These are phyloP conservation scores for Fonsecaea pedrosoi DNA, from an alignment of 2,329 filamentous ascomycete genomes.

Conservation along the genomic window DNA sequence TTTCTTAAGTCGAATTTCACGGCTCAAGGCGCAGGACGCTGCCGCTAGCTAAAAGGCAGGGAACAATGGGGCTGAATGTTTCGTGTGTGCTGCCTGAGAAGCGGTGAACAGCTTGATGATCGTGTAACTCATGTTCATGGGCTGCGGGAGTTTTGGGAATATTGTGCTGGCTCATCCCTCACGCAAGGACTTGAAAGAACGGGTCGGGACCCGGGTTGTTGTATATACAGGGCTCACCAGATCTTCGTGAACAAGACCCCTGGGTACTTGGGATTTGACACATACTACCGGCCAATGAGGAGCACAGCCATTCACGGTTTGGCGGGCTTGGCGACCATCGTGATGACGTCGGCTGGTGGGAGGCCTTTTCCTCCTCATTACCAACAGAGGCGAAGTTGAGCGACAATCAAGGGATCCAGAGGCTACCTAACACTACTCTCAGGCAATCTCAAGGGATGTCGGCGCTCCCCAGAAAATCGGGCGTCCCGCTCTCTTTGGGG, in stretches of 20 bases:
- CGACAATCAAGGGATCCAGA: not conserved
- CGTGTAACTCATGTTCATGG: not conserved
- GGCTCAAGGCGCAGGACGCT: not conserved
- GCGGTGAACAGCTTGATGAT: not conserved
- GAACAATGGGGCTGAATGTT: not conserved
- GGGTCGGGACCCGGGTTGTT: not conserved
- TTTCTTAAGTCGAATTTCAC: not conserved
- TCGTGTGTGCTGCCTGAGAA: not conserved
- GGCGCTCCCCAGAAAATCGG: slow-evolving; percentile 6
- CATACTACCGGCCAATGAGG: not conserved
- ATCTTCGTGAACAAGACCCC: not conserved
- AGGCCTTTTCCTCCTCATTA: not conserved
- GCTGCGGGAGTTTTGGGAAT: not conserved
- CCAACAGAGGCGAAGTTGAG: not conserved
- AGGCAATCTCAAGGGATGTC: not conserved
- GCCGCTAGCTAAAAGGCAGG: not conserved
- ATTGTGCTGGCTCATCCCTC: not conserved
- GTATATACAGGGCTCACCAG: not conserved
- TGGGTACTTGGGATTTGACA: not conserved
- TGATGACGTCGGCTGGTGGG: not conserved
- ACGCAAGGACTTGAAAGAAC: too few relatives aligned
- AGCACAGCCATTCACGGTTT: not conserved
- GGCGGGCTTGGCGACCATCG: not conserved
- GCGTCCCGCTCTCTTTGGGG: slow-evolving; percentile 7
- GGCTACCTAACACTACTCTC: too few relatives aligned